phyloP scores from a whole-genome alignment of 352 stramenopile genomes.

The Phytophthora sojae region DNA sequence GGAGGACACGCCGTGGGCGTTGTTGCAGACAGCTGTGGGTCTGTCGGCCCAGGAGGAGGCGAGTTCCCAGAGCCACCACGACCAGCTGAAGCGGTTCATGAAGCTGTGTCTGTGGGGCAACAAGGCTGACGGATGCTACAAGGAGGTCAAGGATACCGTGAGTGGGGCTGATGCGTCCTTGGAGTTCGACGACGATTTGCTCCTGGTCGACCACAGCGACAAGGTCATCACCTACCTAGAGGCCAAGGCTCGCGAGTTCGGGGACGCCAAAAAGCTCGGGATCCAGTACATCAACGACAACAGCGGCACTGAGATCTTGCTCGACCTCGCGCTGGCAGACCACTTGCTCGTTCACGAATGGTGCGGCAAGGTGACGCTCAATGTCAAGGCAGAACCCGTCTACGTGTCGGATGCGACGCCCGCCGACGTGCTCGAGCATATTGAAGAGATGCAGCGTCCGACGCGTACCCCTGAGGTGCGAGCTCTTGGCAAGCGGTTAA shows the following conservation, averaged over 20 bases:
- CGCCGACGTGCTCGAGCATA: conserved; percentile 65
- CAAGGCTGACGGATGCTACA: conserved; percentile 82
- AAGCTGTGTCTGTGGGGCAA: conserved; percentile 85
- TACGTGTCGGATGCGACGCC: conserved; percentile 83
- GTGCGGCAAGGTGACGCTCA: conserved; percentile 67
- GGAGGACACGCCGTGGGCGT: conserved; percentile 50
- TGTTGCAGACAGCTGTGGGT: conserved; percentile 55
- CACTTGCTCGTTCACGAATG: conserved; percentile 61
- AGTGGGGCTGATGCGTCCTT: conserved; percentile 61
- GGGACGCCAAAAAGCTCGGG: conserved; percentile 18
- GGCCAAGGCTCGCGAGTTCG: conserved; percentile 16
- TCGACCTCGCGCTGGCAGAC: conserved; percentile 73
- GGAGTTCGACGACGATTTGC: conserved; percentile 61
- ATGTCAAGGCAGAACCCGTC: conserved; percentile 79
- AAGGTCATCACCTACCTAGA: conserved; percentile 58
- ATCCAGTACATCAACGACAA: conserved; percentile 86
- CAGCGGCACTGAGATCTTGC: conserved; percentile 73
- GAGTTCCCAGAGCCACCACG: conserved; percentile 34
- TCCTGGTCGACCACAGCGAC: conserved; percentile 67
- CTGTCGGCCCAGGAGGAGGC: conserved; percentile 35
- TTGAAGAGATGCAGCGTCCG: conserved; percentile 51
- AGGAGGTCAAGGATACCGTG: conserved; percentile 74
- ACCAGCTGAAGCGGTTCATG: conserved; percentile 59
- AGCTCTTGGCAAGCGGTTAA: conserved; percentile 52
- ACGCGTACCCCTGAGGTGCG: conserved; percentile 48